phyloP scores from a whole-genome alignment of 257 asterid genomes.

The Striga asiatica region DNA sequence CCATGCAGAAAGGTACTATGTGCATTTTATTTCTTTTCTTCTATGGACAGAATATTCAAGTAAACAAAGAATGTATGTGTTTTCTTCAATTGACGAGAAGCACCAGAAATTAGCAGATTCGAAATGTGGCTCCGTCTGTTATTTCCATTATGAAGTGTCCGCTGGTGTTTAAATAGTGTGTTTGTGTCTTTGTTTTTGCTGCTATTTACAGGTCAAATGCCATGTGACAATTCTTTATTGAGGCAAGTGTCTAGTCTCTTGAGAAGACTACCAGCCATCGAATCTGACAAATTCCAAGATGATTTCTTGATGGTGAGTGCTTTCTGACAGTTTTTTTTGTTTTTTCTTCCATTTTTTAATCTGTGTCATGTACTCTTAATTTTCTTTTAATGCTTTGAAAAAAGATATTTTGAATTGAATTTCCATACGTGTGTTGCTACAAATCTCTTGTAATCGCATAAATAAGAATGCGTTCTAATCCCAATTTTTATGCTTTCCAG shows the following conservation, averaged over 20 bases:
- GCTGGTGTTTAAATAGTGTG: neutral
- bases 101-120: neutral
- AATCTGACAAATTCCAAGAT: constrained; percentile 77
- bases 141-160: neutral
- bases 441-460: neutral
- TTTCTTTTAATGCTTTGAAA: no score
- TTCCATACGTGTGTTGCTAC: neutral
- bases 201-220: constrained; percentile 59
- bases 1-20: constrained; percentile 83
- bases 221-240: constrained; percentile 66
- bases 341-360: neutral
- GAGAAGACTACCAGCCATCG: constrained; percentile 89
- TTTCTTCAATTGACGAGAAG: neutral
- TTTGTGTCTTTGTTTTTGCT: constrained; percentile 17
- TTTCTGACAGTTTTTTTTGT: neutral
- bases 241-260: constrained; percentile 92
- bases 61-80: neutral
- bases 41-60: neutral
- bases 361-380: neutral
- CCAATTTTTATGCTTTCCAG: constrained; percentile 29
- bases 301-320: constrained; percentile 88
- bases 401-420: constrained; percentile 4
- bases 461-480: constrained; percentile 14
- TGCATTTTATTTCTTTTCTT: neutral
- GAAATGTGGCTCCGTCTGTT: neutral